Base-by-base conservation (phyloP, 805 yeast species). In the Jamesozyma hellenica region DNA sequence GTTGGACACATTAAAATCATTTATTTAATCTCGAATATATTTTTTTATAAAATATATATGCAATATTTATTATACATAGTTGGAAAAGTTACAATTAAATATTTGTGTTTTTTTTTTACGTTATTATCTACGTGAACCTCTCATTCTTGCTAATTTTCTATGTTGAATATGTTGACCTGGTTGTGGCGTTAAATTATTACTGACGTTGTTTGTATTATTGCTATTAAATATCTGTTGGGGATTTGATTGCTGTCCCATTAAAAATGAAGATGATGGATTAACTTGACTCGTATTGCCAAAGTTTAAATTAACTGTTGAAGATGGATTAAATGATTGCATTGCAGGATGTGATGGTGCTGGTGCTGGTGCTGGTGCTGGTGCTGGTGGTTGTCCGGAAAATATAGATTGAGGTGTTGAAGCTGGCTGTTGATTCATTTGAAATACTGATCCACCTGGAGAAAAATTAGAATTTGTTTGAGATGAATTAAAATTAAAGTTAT, bases 141-240 rank as follows among this genome's bases (percentile, higher is more conserved):
- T 51, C 60, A 56, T 56, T 38, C 63, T 49, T 15, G 62, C 61
- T 16, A 57, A 32, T 30, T 45, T 47, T 36, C 62, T 54, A 6
- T 21, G 23, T 16, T 34, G 34, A 14, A 35, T 35, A 19, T 38
- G 21, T 23, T 15, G 34, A 18, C 40, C 42, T 17, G 42, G 38
- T 25, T 36, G 42, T 12, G 39, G 36, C 6, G 37, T 15, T 9
- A 15, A 23, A 21, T 12, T 19, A 10, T 14, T 35, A 16, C 19
- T 26, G n/a, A 9, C 17, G 17, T 9, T 23, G 21, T 9, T 34
- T 28, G 21, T 38, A 12, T 14, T 36, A 13, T 37, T 15, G 17
- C 39, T 28, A 11, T 25, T 29, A 31, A 40, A 40, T 13, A 31
- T 32, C 19, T 36, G 44, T 30, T 23, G 46, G 27, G 16, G 40